Base-by-base conservation (phyloP, 441 rosid species). In the Syzygium syzygioides region DNA sequence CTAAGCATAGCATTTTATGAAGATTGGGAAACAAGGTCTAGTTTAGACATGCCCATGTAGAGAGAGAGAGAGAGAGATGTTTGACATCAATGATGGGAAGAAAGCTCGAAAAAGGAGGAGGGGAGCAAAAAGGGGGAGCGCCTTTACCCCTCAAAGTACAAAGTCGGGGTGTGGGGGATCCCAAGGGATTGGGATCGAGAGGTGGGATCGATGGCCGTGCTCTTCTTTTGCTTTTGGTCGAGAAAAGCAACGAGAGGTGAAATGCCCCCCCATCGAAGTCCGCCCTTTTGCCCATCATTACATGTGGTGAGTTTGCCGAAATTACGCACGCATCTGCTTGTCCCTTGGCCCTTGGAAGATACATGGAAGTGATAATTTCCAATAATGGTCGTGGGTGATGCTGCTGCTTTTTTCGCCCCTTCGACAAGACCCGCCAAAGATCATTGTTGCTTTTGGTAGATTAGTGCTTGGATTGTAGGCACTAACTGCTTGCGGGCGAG, bases 81-180 rank as follows among this genome's bases (percentile, higher is more conserved):
- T 23, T 14, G n/a, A 48, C 83, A 76, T 41, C 83, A 41, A 41
- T 23, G 52, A 76, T 23, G 83, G 4, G n/a, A 41, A 68, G 48
- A 45, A 76, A 41, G 76, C 41, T 66, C 17, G 17, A 9, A 2
- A 64, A 64, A 64, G 30, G 37, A 37, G 4, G 1, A n/a, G 14
- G 10, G 19, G 37, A 19, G 0, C 2, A 30, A 7, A 17, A 9
- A 5, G 76, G 76, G 2, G 41, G 9, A 56, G 18, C 2, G 12
- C 25, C 76, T 66, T 66, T 66, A 14, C 76, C 37, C 23, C 37
- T 7, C 68, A 1, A 28, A 60, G 68, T 14, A 60, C 18, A 30
- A 0, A 60, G 4, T 59, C 18, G 68, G n/a, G 34, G 32, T 6
- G 30, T 14, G 12, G 1, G 68, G 30, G 32, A 45, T 45, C 48